phyloP scores from a whole-genome alignment of 495 filamentous ascomycete species.

The Collariella sp. region DNA sequence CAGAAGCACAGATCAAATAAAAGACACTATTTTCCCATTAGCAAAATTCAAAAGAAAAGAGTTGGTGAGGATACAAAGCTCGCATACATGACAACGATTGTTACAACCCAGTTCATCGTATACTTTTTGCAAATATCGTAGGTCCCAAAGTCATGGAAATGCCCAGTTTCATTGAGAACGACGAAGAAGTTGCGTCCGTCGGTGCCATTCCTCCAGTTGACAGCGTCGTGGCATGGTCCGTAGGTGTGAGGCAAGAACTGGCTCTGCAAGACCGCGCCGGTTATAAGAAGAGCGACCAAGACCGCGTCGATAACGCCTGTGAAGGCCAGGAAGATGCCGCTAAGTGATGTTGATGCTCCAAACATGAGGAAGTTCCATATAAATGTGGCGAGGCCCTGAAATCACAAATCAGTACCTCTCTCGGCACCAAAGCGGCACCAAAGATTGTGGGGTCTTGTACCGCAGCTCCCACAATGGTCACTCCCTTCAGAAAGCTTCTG shows the following conservation, averaged over 20 bases:
- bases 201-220: conserved; percentile 3
- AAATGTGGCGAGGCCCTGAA: neutral
- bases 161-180: neutral
- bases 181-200: conserved; percentile 9
- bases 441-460: neutral
- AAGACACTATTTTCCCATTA: neutral
- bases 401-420: neutral
- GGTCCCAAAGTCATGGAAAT: neutral
- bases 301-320: neutral
- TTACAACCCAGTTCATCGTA: neutral
- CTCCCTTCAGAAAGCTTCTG: neutral
- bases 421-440: neutral
- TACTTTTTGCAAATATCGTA: neutral
- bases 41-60: neutral
- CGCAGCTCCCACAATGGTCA: neutral
- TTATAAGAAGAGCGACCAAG: neutral
- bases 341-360: neutral
- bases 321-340: neutral
- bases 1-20: neutral
- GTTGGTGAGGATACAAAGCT: neutral
- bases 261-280: neutral
- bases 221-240: neutral
- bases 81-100: neutral
- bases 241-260: neutral
- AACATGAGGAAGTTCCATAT: conserved; percentile 6